phyloP scores from a whole-genome alignment of 306 rosid genomes.

The Begonia peltatifolia region DNA sequence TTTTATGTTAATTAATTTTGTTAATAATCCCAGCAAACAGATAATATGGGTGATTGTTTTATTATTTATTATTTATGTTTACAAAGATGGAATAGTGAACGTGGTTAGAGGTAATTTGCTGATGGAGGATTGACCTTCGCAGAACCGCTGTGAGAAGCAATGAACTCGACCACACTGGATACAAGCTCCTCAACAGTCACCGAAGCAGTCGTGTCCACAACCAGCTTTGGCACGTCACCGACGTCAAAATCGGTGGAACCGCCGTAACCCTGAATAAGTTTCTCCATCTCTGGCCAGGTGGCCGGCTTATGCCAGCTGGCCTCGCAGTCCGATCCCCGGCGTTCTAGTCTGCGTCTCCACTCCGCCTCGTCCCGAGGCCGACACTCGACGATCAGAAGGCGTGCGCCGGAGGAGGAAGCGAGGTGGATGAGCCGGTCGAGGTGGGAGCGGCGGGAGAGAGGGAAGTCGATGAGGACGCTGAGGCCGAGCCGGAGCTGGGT shows the following conservation, averaged over 20 bases:
- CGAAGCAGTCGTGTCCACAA: conserved; percentile 12
- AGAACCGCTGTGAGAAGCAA: conserved; percentile 5
- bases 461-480: conserved; percentile 12
- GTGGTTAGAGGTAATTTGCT: no score
- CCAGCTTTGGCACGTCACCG: conserved; percentile 12
- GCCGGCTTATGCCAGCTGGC: conserved; percentile 9
- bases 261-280: conserved; percentile 4
- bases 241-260: conserved; percentile 9
- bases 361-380: conserved; percentile 5
- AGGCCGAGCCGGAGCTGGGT: conserved; percentile 17
- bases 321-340: neutral
- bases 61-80: no score
- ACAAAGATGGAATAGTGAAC: no score
- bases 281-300: conserved; percentile 12
- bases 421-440: conserved; percentile 3
- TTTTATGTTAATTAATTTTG: no score
- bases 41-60: no score
- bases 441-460: conserved; percentile 9
- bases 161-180: conserved; percentile 6
- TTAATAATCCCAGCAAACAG: no score
- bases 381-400: conserved; percentile 12
- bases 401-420: conserved; percentile 7
- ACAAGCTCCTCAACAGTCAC: conserved; percentile 3
- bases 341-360: conserved; percentile 12
- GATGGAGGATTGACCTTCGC: no score